These are phyloP conservation scores for Aspergillus novoparasiticus DNA, from an alignment of 2,329 filamentous ascomycete species.

Conservation along the genomic window DNA sequence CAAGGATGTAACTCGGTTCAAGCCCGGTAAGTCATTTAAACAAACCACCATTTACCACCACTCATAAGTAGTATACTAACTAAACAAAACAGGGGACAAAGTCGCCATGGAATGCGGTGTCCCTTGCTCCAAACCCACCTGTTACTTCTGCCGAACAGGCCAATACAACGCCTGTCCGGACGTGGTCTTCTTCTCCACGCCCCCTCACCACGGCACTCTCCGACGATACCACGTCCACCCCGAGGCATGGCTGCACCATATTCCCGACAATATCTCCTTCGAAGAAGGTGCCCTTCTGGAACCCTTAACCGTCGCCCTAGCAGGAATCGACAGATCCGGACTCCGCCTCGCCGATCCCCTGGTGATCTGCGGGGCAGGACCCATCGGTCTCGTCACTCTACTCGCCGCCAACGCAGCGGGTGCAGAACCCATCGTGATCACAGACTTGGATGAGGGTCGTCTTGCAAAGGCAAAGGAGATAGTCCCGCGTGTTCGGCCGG, in stretches of 20 bases:
- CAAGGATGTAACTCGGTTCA: slow-evolving; percentile 19
- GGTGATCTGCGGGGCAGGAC: slow-evolving; percentile 21
- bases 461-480: slow-evolving; percentile 23
- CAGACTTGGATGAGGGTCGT: slow-evolving; percentile 20
- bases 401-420: slow-evolving; percentile 21
- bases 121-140: slow-evolving; percentile 22
- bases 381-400: slow-evolving; percentile 24
- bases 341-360: slow-evolving; percentile 20
- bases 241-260: slow-evolving; percentile 20
- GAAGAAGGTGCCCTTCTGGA: slow-evolving; percentile 22
- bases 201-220: slow-evolving; percentile 22
- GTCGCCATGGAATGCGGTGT: slow-evolving; percentile 24
- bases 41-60: too few species aligned
- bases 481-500: slow-evolving; percentile 16
- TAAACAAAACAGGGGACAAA: slow-evolving; percentile 17
- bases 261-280: slow-evolving; percentile 20
- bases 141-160: slow-evolving; percentile 21
- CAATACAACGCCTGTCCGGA: slow-evolving; percentile 24
- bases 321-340: slow-evolving; percentile 20
- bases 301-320: slow-evolving; percentile 21
- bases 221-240: slow-evolving; percentile 23
- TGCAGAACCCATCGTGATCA: slow-evolving; percentile 23
- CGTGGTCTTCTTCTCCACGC: slow-evolving; percentile 23
- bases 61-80: neutral
- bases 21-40: slow-evolving; percentile 14